Evolutionary conservation across 2,329 filamentous ascomycete genomes (phyloP), one percentile per base, ranked within the genome.

Genomic region (Truncatella angustata): DNA sequence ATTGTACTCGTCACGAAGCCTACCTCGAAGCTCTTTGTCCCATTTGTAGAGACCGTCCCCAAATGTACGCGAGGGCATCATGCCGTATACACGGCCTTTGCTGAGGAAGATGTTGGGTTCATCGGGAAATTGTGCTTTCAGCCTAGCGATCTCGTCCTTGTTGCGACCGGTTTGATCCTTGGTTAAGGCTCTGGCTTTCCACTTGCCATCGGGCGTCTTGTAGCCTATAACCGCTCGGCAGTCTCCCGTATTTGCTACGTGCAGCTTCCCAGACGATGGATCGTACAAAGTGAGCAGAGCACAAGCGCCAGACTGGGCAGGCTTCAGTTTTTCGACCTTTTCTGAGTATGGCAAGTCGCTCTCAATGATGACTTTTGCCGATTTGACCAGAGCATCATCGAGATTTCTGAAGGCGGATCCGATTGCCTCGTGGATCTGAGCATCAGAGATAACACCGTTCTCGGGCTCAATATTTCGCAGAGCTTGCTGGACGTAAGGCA

Each of bases 41-140:
- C 84, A 88, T 64, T 90, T 90, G 82, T 83, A 88, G 53, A 80
- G 75, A 47, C 79, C 75, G 62, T 90, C 86, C 14, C 87, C 87
- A 62, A 90, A 89, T 0, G 83, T 85, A 4, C 86, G 76, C 0
- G 85, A 83, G 1, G 87, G 76, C 35, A 73, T 71, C 36, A 83
- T 75, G 1, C 87, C 86, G 53, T 87, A 73, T 0, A 88, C 66
- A 1, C 86, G 77, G 0, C 85, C 86, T 36, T 16, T 36, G 14
- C 74, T 70, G 53, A 76, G 73, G 3, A 88, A 73, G 10, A 84
- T 74, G 7, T 77, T 69, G 16, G 77, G 71, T 66, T 89, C 85
- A 36, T 79, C 79, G 0, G 86, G 87, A 63, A 90, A 87, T 46
- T 81, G 79, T 1, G 66, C 66, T 9, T 72, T 63, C 12, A 90